Percentiles rank a stretch among this genome's conserved stretches.
phyloP scores from a whole-genome alignment of 495 filamentous ascomycete species.

The Penicillium paradoxum region DNA sequence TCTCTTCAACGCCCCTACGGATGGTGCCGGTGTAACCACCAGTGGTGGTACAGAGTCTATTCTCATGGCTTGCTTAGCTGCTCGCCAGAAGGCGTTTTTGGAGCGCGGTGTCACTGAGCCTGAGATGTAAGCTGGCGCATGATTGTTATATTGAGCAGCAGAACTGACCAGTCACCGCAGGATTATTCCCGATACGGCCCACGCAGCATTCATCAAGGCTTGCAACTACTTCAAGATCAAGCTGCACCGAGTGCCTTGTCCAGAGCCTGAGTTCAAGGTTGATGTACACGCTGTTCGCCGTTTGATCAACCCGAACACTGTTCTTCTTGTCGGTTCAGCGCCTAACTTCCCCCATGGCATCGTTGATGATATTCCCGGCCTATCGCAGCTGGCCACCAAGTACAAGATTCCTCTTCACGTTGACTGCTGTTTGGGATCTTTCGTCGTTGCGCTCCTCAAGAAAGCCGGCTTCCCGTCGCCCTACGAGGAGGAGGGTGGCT shows the following conservation, averaged over 20 bases:
- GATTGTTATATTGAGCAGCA: background rate
- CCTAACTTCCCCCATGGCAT: conserved; percentile 98
- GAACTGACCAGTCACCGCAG: conserved; percentile 40
- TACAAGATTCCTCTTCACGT: conserved; percentile 86
- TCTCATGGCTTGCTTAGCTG: conserved; percentile 85
- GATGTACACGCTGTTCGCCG: conserved; percentile 69
- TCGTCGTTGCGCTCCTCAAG: conserved; percentile 85
- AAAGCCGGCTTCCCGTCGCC: conserved; percentile 74
- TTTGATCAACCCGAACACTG: conserved; percentile 93
- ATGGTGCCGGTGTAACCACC: conserved; percentile 83
- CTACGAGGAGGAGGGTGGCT: conserved; percentile 63
- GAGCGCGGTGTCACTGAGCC: conserved; percentile 89
- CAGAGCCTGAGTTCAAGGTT: conserved; percentile 79
- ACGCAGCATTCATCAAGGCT: conserved; percentile 95
- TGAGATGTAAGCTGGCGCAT: conserved; percentile 64
- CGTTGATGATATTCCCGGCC: conserved; percentile 83
- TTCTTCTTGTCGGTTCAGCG: conserved; percentile 89
- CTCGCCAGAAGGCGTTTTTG: conserved; percentile 77
- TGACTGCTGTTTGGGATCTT: conserved; percentile 95
- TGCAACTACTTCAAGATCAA: conserved; percentile 94
- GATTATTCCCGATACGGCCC: conserved; percentile 90
- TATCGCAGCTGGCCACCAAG: conserved; percentile 78
- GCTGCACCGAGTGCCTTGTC: conserved; percentile 82
- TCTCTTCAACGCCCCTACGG: conserved; percentile 85
- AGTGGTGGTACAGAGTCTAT: conserved; percentile 95